Evolutionary conservation across 2,329 filamentous ascomycete species (phyloP).

Genomic region (Colletotrichum destructivum): DNA sequence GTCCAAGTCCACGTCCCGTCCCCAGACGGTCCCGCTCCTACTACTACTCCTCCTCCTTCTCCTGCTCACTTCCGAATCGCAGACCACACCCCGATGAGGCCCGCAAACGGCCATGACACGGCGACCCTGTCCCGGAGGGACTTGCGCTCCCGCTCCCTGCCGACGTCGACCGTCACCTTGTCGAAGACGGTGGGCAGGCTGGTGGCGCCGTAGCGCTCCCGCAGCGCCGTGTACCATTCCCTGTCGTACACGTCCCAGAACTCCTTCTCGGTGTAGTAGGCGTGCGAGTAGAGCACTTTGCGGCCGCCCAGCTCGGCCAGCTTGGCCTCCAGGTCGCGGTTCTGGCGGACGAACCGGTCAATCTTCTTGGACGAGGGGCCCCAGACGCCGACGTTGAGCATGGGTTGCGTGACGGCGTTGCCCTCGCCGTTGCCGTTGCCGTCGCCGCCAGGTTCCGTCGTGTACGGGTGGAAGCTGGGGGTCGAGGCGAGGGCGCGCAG

Average conservation of each 20-base stretch:
- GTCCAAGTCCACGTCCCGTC: background rate
- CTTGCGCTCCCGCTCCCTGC: conserved; percentile 20
- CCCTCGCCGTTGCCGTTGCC: too few species aligned
- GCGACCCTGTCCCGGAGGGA: conserved; percentile 28
- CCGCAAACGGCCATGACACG: conserved; percentile 39
- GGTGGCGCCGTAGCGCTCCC: conserved; percentile 70
- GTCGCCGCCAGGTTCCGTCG: conserved; percentile 24
- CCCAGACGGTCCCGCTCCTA: background rate
- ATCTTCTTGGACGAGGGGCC: conserved; percentile 62
- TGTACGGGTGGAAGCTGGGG: conserved; percentile 37
- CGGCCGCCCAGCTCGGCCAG: conserved; percentile 73
- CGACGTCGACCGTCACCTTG: conserved; percentile 69
- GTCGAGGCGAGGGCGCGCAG: conserved; percentile 60
- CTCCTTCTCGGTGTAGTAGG: conserved; percentile 77
- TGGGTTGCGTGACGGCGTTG: conserved; percentile 17
- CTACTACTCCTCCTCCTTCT: background rate
- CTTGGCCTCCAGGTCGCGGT: conserved; percentile 73
- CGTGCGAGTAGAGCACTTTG: conserved; percentile 80
- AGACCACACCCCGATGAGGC: conserved; percentile 40
- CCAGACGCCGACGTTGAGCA: conserved; percentile 76
- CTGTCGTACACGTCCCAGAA: conserved; percentile 78
- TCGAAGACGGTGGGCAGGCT: conserved; percentile 77
- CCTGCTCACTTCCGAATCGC: conserved; percentile 32
- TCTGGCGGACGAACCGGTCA: conserved; percentile 65
- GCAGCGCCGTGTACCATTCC: conserved; percentile 70